These are phyloP conservation scores for Orbilia ellipsospora DNA, from an alignment of 2,329 filamentous ascomycete species.

Conservation along the genomic window DNA sequence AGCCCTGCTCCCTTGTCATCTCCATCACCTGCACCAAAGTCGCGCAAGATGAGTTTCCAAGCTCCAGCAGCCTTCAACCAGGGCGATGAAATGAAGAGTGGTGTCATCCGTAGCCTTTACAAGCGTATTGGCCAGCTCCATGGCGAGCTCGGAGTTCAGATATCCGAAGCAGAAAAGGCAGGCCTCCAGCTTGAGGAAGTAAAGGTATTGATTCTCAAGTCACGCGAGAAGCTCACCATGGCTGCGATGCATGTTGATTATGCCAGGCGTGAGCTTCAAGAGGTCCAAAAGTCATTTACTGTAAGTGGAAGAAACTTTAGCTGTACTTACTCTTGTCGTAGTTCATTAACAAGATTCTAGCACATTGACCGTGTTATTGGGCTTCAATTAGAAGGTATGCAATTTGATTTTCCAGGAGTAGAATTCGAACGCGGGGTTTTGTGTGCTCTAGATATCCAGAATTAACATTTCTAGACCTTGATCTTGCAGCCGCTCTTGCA, in stretches of 20 bases:
- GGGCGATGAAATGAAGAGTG: conserved; percentile 27
- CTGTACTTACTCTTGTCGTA: too few species aligned
- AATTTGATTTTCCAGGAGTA: too few species aligned
- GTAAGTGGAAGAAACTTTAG: too few species aligned
- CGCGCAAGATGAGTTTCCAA: conserved; percentile 8
- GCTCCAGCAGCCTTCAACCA: conserved; percentile 6
- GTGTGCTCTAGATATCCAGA: too few species aligned
- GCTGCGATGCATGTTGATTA: conserved; percentile 21
- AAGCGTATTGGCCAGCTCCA: conserved; percentile 26
- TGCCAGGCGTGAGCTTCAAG: conserved; percentile 10
- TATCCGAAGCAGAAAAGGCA: conserved; percentile 22
- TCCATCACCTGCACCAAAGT: background rate
- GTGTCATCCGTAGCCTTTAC: conserved; percentile 21
- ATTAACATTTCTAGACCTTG: too few species aligned
- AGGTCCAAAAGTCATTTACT: conserved; percentile 7
- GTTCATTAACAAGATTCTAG: too few species aligned
- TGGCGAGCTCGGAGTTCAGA: conserved; percentile 5
- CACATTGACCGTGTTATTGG: too few species aligned
- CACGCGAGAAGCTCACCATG: conserved; percentile 11
- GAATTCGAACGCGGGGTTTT: too few species aligned
- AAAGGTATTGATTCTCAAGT: conserved; percentile 4
- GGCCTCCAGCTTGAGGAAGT: conserved; percentile 19
- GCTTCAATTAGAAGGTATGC: too few species aligned
- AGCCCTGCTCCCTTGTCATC: conserved; percentile 6
- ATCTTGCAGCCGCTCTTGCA: too few species aligned